A percentile compares a stretch with the other conserved stretches of the same genome.
phyloP scores from a whole-genome alignment of 805 yeast genomes.

The Wickerhamomyces queroliae region DNA sequence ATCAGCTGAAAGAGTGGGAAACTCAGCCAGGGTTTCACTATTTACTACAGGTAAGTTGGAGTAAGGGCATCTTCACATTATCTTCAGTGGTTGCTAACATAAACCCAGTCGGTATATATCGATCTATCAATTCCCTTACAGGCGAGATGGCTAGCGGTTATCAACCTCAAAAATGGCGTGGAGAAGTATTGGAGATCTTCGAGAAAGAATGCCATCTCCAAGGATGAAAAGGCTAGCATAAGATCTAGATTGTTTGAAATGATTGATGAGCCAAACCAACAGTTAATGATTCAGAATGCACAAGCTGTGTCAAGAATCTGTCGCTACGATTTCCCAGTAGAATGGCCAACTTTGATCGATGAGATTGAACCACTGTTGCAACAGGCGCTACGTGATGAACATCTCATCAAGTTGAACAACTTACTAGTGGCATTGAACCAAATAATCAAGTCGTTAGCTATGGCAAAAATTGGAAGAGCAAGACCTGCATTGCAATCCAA shows the following conservation, averaged over 20 bases:
- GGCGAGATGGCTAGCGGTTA: conserved; percentile 80
- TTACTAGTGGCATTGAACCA: conserved; percentile 67
- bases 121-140: conserved; percentile 55
- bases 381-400: conserved; percentile 35
- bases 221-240: conserved; percentile 68
- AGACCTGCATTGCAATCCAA: conserved; percentile 72
- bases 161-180: conserved; percentile 82
- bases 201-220: conserved; percentile 44
- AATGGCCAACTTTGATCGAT: conserved; percentile 81
- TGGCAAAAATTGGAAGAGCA: conserved; percentile 80
- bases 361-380: conserved; percentile 43
- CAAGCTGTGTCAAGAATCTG: conserved; percentile 75
- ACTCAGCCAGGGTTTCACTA: conserved; percentile 51
- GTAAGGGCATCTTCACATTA: not conserved
- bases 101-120: conserved; percentile 44
- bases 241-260: conserved; percentile 50
- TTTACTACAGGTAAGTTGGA: conserved; percentile 37
- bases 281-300: conserved; percentile 77
- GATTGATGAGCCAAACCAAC: conserved; percentile 66
- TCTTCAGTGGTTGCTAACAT: conserved; percentile 5
- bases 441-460: conserved; percentile 64
- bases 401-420: conserved; percentile 54
- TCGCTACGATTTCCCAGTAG: conserved; percentile 78
- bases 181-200: conserved; percentile 81
- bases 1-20: conserved; percentile 68